phyloP scores from a whole-genome alignment of 202 grass and related monocot species.

The Zizania palustris region DNA sequence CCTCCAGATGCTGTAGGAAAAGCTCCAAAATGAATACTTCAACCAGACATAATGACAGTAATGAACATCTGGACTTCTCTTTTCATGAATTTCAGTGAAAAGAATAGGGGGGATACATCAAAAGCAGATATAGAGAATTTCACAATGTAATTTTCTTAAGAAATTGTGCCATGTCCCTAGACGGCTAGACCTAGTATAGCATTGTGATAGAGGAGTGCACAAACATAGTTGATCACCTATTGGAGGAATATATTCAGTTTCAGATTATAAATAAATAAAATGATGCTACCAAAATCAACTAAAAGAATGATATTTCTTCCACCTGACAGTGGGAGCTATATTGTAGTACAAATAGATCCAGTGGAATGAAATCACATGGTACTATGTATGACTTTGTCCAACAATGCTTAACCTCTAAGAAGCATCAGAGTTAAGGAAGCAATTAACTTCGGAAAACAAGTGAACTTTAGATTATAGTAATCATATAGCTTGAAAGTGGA shows the following conservation, averaged over 20 bases:
- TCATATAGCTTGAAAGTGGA: too few species aligned
- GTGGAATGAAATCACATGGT: not conserved
- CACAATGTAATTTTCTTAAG: slow-evolving; percentile 8
- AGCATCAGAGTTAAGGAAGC: slow-evolving; percentile 7
- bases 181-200: not conserved
- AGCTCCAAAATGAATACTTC: slow-evolving; percentile 45
- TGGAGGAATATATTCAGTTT: not conserved
- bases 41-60: slow-evolving; percentile 33
- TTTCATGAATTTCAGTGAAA: slow-evolving; percentile 30
- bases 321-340: not conserved
- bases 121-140: slow-evolving; percentile 22
- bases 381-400: not conserved
- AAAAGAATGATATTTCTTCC: not conserved
- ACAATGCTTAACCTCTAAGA: not conserved
- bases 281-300: not conserved
- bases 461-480: not conserved
- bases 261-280: slow-evolving; percentile 15
- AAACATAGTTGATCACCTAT: not conserved
- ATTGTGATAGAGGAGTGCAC: not conserved
- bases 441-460: slow-evolving; percentile 1
- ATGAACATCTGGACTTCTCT: slow-evolving; percentile 35
- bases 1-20: slow-evolving; percentile 90
- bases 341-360: not conserved
- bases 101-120: slow-evolving; percentile 15
- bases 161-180: not conserved